Conservation (phyloP, 495 filamentous ascomycete species). For the Penicillium alfredii region DNA sequence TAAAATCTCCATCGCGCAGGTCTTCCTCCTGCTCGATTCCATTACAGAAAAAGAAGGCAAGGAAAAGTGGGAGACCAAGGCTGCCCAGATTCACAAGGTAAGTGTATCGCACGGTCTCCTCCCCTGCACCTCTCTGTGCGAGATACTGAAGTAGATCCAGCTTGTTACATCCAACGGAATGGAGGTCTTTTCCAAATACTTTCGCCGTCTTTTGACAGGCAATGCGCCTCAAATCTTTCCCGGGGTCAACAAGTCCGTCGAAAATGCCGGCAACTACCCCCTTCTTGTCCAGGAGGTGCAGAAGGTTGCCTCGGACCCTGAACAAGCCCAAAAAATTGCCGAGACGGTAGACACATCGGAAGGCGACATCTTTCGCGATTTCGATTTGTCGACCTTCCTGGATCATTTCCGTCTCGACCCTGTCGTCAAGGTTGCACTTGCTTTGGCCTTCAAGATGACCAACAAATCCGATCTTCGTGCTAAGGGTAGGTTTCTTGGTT, state of each 20-base stretch:
- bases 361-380: conserved; percentile 88
- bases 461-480: conserved; percentile 72
- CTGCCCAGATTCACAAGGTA: conserved; percentile 88
- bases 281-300: conserved; percentile 78
- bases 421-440: conserved; percentile 79
- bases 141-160: conserved; percentile 38
- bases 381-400: conserved; percentile 87
- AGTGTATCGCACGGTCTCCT: conserved; percentile 11
- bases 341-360: conserved; percentile 83
- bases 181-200: conserved; percentile 92
- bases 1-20: conserved; percentile 90
- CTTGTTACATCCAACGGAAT: conserved; percentile 93
- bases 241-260: conserved; percentile 58
- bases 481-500: conserved; percentile 61
- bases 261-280: conserved; percentile 72
- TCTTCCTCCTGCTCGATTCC: conserved; percentile 86
- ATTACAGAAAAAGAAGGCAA: conserved; percentile 87
- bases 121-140: not conserved
- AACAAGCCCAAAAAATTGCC: conserved; percentile 83
- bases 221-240: conserved; percentile 87
- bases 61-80: conserved; percentile 89
- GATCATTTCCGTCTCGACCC: conserved; percentile 90
- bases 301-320: conserved; percentile 71
- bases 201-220: conserved; percentile 75
- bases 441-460: conserved; percentile 77